Evolutionary conservation across 2,329 filamentous ascomycete genomes (phyloP), one percentile per base, ranked within the genome.

Genomic region (Xylariales sp.): DNA sequence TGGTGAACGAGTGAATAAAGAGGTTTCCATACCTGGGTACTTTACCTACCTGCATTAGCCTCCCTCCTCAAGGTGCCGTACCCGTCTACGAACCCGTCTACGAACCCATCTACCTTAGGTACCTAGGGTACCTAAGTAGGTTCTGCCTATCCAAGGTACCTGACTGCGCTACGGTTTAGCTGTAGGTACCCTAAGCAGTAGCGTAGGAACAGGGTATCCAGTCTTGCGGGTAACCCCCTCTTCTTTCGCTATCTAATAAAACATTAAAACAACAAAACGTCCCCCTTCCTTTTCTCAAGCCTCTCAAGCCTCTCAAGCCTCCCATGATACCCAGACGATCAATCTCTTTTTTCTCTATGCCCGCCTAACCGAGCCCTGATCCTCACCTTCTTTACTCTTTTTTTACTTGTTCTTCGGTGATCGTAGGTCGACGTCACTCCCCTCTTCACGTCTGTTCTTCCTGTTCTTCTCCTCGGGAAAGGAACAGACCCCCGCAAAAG

Each of bases 401-500:
- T 10, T 10, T 48, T 53, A 7, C 34, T 52, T n/a, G 5, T 34
- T 16, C 16, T n/a, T 54, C 18, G 9, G 39, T 57, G 46, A 52
- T 10, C 16, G 3, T 32, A 62, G 53, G 12, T 10, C 18, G n/a
- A 56, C 36, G 36, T 16, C 36, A 8, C 16, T 23, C 23, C 23
- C 23, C 23, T 23, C 23, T 23, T 23, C 23, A 23, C 30, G 43
- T 48, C 39, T 41, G 10, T 62, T 49, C 28, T 6, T 4, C 46
- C 53, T 30, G 18, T 28, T 50, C 59, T 52, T 14, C 18, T 49
- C 3, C 16, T 28, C 58, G 34, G 28, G n/a, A 57, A 46, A 62
- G 54, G 28, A 54, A 59, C 65, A 58, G 53, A 52, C 28, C 7
- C 66, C 72, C 36, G 23, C 23, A 23, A 23, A 81, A 78, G 69